Evolutionary conservation across 768 basidiomycete genomes (phyloP), one percentile per base, ranked within the genome.

Genomic region (Rhodotorula sphaerocarpa): DNA sequence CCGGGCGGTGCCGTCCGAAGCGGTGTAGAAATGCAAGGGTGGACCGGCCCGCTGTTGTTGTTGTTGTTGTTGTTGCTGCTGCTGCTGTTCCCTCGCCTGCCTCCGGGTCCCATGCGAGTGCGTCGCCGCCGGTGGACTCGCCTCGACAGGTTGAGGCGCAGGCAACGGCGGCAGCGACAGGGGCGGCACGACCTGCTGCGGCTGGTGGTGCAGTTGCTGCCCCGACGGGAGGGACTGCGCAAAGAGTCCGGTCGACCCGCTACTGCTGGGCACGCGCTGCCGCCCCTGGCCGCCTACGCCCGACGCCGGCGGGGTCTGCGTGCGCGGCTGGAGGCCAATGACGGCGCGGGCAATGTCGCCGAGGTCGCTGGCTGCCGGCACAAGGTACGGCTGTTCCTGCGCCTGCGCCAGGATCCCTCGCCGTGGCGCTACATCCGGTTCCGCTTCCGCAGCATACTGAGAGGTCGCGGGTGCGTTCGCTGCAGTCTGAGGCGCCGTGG

Each of bases 91-190:
- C n/a, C 50, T 33, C 36, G 50, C 5, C 25, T 34, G 11, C 16
- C 50, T 21, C 50, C 50, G 28, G 4, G 64, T 48, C 27, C 55
- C 34, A 23, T 55, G 63, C 27, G n/a, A 31, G 30, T 58, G 33
- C 23, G 58, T 31, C 36, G 59, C 28, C 2, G 47, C 28, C 3
- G 59, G 44, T 20, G 44, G 53, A 50, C 33, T 36, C 20, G 48
- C 48, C 25, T 27, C 28, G 4, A 57, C 39, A 11, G 46, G 46
- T 20, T 27, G 28, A 7, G 47, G 47, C 10, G 47, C 25, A 4
- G 30, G 48, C 5, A 50, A 30, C 20, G 50, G 50, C 33, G 50
- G 50, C 21, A 50, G 50, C 27, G 48, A 39, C 36, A 39, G 30
- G 30, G 20, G 4, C 10, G 45, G 11, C 28, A 14, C 12, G 25